Evolutionary conservation across 441 rosid genomes (phyloP), one percentile per base, ranked within the genome.

Genomic region (Populus hybrid): DNA sequence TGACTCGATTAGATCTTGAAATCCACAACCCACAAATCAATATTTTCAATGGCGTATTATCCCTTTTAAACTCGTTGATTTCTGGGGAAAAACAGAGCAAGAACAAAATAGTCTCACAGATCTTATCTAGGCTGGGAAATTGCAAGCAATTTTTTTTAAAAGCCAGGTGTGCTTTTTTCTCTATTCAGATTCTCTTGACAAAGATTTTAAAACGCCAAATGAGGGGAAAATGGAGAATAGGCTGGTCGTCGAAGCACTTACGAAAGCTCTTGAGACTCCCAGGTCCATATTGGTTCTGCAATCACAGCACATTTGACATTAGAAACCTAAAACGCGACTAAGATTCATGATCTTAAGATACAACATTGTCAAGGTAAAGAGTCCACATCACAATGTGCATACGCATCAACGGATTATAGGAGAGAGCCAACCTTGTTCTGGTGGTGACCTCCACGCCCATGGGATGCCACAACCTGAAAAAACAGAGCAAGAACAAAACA

Each of bases 201-300:
- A 46, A 4, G 57, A 46, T 46, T 46, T 46, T 14, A 46, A 50
- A 5, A 50, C 8, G 59, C 59, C 59, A 10, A 71, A 7, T 20
- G 16, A 16, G 36, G 8, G 8, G 61, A 14, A 16, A 28, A 20
- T 14, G 40, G 0, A 4, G 12, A 57, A 16, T 30, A 71, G 20
- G 36, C 6, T 23, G 68, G 21, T 20, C 11, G 53, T 11, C 1
- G 61, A 53, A 68, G 1, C 21, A 79, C 94, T 89, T 81, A 89
- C 92, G 92, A 85, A 10, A 74, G 81, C 80, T 81, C 83, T 83
- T 85, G 68, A 90, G 85, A 79, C 90, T 89, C 26, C 94, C 94
- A 30, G 88, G 85, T 53, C 94, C 94, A 69, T 83, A 88, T 3
- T 50, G 75, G 6, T 71, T 81, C 90, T 88, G 90, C 63, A 83